A percentile compares a stretch with the other conserved stretches of the same genome.
Evolutionary conservation across 305 asterid species (phyloP).

Genomic region (Solanum aculeatissimum): DNA sequence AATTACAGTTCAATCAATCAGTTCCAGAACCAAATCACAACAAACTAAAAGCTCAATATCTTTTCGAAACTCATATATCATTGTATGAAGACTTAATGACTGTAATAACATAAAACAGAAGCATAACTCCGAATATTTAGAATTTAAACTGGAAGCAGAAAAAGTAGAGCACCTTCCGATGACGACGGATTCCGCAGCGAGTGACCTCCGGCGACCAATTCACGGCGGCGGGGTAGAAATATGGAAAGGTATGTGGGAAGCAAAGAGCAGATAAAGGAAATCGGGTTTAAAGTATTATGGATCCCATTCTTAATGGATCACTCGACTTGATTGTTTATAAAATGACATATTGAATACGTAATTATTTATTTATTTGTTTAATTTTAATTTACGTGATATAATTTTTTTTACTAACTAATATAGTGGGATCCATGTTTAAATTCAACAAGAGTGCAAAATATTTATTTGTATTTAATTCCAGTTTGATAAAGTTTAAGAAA

Average conservation of each 20-base stretch:
- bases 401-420: too few relatives aligned
- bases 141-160: background rate
- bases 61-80: background rate
- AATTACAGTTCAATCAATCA: background rate
- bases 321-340: too few relatives aligned
- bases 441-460: background rate
- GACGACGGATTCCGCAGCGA: background rate
- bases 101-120: background rate
- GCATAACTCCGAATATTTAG: background rate
- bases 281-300: background rate
- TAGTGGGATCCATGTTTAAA: too few relatives aligned
- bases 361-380: background rate
- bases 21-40: background rate
- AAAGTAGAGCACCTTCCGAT: background rate
- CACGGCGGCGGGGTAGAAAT: background rate
- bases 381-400: too few relatives aligned
- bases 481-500: background rate
- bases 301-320: background rate
- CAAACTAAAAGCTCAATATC: background rate
- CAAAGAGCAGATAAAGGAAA: slow-evolving; percentile 7
- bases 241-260: background rate
- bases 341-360: background rate
- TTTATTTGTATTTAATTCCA: background rate
- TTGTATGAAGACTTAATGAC: background rate
- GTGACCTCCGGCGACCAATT: background rate